Evolutionary conservation across 1,284 basidiomycete species (phyloP).

Genomic region (Marasmius fiardii): DNA sequence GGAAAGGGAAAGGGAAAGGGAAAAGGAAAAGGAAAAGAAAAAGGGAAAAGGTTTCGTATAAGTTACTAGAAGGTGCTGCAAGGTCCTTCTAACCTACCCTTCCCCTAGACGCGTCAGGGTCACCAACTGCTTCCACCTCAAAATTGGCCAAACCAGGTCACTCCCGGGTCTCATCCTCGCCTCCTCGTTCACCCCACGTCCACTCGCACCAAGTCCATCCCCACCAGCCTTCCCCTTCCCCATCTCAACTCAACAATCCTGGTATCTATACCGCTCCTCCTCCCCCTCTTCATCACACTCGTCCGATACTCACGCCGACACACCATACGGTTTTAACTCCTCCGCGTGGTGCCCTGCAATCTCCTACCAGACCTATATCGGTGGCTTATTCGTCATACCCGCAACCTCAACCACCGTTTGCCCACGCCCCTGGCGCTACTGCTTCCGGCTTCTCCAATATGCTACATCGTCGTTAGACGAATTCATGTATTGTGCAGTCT

Average conservation of each 20-base stretch:
- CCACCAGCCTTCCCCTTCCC: slow-evolving; percentile 39
- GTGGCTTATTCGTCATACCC: not conserved
- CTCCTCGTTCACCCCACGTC: slow-evolving; percentile 7
- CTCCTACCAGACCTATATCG: not conserved
- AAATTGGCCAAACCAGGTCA: slow-evolving; percentile 10
- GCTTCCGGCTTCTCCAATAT: not conserved
- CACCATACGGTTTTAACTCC: too few relatives aligned
- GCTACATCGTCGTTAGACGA: not conserved
- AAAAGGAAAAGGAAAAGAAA: slow-evolving; percentile 11
- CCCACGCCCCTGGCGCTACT: not conserved
- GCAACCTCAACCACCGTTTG: not conserved
- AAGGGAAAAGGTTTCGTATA: slow-evolving; percentile 14
- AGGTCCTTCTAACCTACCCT: not conserved
- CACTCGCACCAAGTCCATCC: slow-evolving; percentile 29
- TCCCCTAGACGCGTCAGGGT: not conserved
- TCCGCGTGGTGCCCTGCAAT: not conserved
- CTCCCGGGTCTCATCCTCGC: slow-evolving; percentile 12
- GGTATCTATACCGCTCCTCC: slow-evolving; percentile 35
- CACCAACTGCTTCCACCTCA: slow-evolving; percentile 5
- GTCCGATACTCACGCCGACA: too few relatives aligned
- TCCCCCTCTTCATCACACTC: slow-evolving; percentile 14
- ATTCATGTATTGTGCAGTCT: not conserved
- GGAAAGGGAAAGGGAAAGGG: not conserved
- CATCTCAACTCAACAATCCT: slow-evolving; percentile 43
- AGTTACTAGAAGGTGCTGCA: not conserved